Evolutionary conservation across 2,329 filamentous ascomycete species (phyloP).

Genomic region (Berkeleyomyces rouxiae): DNA sequence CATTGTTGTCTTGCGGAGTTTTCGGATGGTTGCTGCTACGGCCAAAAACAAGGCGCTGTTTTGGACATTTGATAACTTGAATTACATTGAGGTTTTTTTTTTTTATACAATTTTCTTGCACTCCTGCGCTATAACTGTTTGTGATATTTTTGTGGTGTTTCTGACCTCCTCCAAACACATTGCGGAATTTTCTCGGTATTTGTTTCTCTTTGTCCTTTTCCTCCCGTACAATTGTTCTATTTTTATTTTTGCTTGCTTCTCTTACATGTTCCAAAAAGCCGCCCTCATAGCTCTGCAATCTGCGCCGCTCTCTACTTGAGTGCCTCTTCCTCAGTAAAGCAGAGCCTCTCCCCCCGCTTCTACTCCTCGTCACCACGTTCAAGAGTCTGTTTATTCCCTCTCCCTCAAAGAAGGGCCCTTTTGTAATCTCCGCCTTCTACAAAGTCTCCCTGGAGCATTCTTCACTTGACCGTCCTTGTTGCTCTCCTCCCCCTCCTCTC

Average conservation of each 20-base stretch:
- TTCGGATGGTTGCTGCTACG: neutral
- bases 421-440: neutral
- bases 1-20: neutral
- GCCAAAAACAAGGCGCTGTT: constrained; percentile 1
- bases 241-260: too few relatives aligned
- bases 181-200: too few relatives aligned
- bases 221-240: too few relatives aligned
- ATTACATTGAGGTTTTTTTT: neutral
- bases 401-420: neutral
- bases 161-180: neutral
- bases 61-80: neutral
- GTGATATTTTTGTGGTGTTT: neutral
- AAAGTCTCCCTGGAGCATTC: neutral
- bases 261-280: too few relatives aligned
- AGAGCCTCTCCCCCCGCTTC: neutral
- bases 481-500: neutral
- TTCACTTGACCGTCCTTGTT: neutral
- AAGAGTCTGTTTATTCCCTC: neutral
- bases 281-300: neutral
- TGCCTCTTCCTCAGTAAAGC: neutral
- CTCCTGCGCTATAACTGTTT: neutral
- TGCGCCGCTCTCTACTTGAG: neutral
- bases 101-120: neutral
- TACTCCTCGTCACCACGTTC: neutral
- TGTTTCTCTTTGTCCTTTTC: too few relatives aligned